Evolutionary conservation across 1,284 basidiomycete species (phyloP).

Genomic region (Microbotryomycetes sp.): DNA sequence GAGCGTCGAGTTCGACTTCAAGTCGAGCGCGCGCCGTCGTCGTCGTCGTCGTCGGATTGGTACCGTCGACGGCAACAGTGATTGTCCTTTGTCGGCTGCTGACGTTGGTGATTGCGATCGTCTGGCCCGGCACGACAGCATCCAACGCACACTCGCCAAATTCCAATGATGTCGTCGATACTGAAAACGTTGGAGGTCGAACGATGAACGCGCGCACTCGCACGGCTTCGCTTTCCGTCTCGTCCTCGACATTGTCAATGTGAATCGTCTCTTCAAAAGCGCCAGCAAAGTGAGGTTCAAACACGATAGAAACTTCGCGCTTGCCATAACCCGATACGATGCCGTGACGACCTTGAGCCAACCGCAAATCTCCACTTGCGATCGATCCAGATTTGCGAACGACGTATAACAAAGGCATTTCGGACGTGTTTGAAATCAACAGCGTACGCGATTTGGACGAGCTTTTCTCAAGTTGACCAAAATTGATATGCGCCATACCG

Average conservation of each 20-base stretch:
- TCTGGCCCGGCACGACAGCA: constrained; percentile 43
- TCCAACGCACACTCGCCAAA: constrained; percentile 46
- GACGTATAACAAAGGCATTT: constrained; percentile 45
- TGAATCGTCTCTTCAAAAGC: constrained; percentile 47
- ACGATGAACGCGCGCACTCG: constrained; percentile 47
- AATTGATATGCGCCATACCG: constrained; percentile 49
- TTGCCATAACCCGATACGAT: constrained; percentile 48
- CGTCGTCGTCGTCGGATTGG: constrained; percentile 24
- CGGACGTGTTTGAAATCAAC: constrained; percentile 46
- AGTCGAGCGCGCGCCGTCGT: not conserved
- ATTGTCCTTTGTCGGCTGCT: constrained; percentile 45
- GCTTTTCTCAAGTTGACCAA: constrained; percentile 48
- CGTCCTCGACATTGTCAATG: constrained; percentile 47
- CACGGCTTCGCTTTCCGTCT: constrained; percentile 45
- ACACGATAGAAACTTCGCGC: constrained; percentile 45
- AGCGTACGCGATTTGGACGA: constrained; percentile 47
- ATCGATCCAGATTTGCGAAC: constrained; percentile 49
- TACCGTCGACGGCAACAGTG: constrained; percentile 41
- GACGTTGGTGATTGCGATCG: constrained; percentile 44
- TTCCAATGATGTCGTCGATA: constrained; percentile 43
- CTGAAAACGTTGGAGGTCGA: constrained; percentile 45
- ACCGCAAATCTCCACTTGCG: constrained; percentile 47
- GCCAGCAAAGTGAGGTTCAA: constrained; percentile 44
- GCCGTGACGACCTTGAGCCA: constrained; percentile 47
- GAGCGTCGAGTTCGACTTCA: constrained; percentile 20